phyloP scores from a whole-genome alignment of 441 rosid species.

The Isatis lusitanica region DNA sequence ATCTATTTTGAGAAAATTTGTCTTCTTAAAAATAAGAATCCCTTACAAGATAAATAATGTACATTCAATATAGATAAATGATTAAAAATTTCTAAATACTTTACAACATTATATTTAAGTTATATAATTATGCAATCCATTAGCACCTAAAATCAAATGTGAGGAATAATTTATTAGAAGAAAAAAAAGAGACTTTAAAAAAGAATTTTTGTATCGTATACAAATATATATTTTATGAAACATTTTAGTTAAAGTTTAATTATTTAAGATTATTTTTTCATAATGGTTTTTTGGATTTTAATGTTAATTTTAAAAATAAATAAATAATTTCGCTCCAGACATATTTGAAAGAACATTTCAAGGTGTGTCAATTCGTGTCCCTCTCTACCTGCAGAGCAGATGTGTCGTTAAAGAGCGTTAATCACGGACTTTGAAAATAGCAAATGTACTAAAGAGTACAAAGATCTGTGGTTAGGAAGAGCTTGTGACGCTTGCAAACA shows the following conservation, averaged over 20 bases:
- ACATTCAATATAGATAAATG: no score
- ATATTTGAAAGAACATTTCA: conserved; percentile 16
- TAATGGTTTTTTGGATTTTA: neutral
- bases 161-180: neutral
- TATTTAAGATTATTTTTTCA: neutral
- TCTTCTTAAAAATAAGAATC: no score
- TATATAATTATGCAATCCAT: neutral
- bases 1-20: no score
- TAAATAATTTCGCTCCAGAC: neutral
- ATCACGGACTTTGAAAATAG: conserved; percentile 31
- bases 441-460: conserved; percentile 36
- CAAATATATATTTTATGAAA: neutral
- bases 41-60: no score
- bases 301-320: neutral
- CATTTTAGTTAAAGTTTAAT: neutral
- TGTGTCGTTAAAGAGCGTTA: conserved; percentile 21
- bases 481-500: conserved; percentile 30
- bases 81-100: neutral
- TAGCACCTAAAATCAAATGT: neutral
- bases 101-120: neutral
- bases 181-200: neutral
- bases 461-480: conserved; percentile 24
- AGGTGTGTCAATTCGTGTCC: conserved; percentile 21
- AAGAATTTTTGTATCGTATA: neutral
- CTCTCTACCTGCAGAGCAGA: conserved; percentile 22